phyloP scores from a whole-genome alignment of 306 rosid genomes.

The Fragaria ananassa region DNA sequence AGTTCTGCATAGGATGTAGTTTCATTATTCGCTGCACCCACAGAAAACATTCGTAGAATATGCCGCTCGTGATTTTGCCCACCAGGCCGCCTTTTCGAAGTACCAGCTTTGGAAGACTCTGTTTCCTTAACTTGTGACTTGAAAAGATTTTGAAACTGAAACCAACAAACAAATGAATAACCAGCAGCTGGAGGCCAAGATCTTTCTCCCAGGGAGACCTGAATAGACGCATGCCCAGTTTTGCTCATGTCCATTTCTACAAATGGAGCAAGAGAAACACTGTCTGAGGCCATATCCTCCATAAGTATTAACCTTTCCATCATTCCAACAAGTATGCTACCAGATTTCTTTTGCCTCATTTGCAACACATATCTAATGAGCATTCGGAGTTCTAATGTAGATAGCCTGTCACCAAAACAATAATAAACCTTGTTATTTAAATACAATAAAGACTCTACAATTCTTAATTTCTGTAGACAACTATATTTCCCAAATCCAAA shows the following conservation, averaged over 20 bases:
- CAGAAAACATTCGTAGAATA: conserved; percentile 75
- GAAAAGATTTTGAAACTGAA: conserved; percentile 78
- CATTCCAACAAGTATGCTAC: conserved; percentile 77
- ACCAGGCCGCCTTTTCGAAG: conserved; percentile 57
- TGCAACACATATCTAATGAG: conserved; percentile 75
- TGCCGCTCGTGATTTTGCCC: conserved; percentile 53
- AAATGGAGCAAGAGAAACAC: conserved; percentile 84
- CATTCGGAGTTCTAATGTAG: conserved; percentile 74
- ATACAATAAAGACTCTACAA: not conserved
- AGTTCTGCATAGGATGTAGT: conserved; percentile 78
- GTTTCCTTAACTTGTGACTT: conserved; percentile 67
- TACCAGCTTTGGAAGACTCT: conserved; percentile 57
- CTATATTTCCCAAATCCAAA: conserved; percentile 22
- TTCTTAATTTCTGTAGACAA: not conserved
- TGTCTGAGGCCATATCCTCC: conserved; percentile 79
- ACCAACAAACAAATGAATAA: conserved; percentile 98
- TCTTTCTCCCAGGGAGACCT: conserved; percentile 98
- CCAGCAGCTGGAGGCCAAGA: conserved; percentile 99
- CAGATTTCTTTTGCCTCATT: conserved; percentile 76
- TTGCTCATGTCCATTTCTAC: conserved; percentile 95
- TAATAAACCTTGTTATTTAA: conserved; percentile 16
- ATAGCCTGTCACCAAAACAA: conserved; percentile 58
- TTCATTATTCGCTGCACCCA: conserved; percentile 78
- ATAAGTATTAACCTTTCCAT: conserved; percentile 78
- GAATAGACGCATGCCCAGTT: conserved; percentile 91